Evolutionary conservation across 805 yeast genomes (phyloP).

Genomic region (Lipomyces yamanashiensis): DNA sequence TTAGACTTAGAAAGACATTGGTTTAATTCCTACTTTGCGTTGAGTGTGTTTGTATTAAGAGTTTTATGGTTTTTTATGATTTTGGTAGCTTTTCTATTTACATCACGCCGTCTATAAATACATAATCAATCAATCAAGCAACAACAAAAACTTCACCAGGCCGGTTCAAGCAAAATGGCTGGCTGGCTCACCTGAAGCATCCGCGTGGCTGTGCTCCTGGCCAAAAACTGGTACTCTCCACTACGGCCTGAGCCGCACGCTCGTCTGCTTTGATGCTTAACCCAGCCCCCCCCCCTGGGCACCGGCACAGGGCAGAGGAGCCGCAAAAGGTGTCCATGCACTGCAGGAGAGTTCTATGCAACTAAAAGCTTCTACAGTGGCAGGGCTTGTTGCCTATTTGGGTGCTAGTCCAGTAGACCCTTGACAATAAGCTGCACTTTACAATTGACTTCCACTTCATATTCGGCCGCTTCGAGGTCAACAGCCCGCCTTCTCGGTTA

Average conservation of each 20-base stretch:
- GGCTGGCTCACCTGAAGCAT: slow-evolving; percentile 10
- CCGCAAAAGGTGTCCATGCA: background rate
- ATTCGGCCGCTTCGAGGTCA: slow-evolving; percentile 7
- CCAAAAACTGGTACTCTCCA: background rate
- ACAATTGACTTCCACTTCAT: background rate
- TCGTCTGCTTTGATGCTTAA: background rate
- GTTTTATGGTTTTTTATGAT: no score
- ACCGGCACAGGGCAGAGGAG: background rate
- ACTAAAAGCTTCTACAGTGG: background rate
- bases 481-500: slow-evolving; percentile 8
- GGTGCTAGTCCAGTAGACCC: background rate
- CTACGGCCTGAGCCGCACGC: slow-evolving; percentile 9
- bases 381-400: background rate
- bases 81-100: no score
- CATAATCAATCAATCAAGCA: no score
- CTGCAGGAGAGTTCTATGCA: background rate
- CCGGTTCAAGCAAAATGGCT: slow-evolving; percentile 1
- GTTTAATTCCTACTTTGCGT: no score
- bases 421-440: background rate
- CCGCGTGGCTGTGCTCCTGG: background rate
- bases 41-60: no score
- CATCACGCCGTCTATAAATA: no score
- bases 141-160: background rate
- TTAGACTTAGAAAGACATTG: no score
- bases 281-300: background rate